phyloP scores from a whole-genome alignment of 2,329 filamentous ascomycete species.

The Sporothrix inflata region DNA sequence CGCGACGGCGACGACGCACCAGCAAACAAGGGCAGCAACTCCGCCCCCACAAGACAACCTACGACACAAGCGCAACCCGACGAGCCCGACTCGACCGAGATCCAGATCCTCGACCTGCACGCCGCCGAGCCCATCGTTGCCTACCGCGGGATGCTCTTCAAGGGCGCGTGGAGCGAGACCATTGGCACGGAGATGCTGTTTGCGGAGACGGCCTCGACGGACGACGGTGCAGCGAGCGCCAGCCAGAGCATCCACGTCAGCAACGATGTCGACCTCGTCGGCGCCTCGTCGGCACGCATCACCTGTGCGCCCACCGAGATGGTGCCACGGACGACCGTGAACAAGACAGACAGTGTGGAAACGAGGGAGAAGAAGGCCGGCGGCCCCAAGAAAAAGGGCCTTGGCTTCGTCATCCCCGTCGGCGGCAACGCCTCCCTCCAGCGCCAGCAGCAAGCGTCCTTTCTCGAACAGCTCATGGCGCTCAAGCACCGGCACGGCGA shows the following conservation, averaged over 20 bases:
- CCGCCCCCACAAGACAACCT: slow-evolving; percentile 4
- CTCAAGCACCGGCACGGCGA: slow-evolving; percentile 35
- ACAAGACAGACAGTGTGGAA: background rate
- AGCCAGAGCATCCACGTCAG: background rate
- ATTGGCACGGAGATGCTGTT: slow-evolving; percentile 85
- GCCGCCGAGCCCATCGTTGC: slow-evolving; percentile 75
- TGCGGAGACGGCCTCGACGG: slow-evolving; percentile 45
- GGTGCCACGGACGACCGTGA: slow-evolving; percentile 2
- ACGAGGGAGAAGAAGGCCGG: background rate
- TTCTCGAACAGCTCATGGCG: slow-evolving; percentile 36
- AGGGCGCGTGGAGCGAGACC: slow-evolving; percentile 78
- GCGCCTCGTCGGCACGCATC: slow-evolving; percentile 34
- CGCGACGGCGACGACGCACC: background rate
- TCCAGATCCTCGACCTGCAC: slow-evolving; percentile 86
- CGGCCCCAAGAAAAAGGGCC: slow-evolving; percentile 9
- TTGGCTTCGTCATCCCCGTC: slow-evolving; percentile 35
- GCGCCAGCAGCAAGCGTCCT: slow-evolving; percentile 34
- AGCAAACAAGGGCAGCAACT: background rate
- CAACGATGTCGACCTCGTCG: slow-evolving; percentile 40
- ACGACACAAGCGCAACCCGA: background rate
- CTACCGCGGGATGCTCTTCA: slow-evolving; percentile 77
- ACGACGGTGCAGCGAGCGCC: background rate
- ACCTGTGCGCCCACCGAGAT: slow-evolving; percentile 32
- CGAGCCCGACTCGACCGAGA: slow-evolving; percentile 43
- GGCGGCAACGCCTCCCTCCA: slow-evolving; percentile 27